These are phyloP conservation scores for Malus hybrid DNA, from an alignment of 331 rosid genomes.

Conservation along the genomic window DNA sequence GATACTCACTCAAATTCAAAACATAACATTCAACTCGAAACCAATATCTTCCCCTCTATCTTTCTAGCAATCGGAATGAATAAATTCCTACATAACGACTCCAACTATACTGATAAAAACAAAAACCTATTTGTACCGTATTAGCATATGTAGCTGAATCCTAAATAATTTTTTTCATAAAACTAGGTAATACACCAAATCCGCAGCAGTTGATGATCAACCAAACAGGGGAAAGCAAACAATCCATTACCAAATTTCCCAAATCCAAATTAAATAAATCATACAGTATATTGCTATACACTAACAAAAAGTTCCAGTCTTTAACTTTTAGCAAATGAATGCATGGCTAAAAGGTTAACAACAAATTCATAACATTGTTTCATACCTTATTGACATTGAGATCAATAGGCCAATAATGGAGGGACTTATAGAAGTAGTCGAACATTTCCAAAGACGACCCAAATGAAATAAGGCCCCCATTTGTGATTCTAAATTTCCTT, in stretches of 20 bases:
- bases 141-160: too few species aligned
- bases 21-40: too few species aligned
- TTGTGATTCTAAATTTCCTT: too few species aligned
- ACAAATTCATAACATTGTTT: neutral
- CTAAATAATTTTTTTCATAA: too few species aligned
- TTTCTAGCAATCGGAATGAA: too few species aligned
- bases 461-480: slow-evolving; percentile 8
- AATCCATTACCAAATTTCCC: neutral
- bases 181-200: neutral
- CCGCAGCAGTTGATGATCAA: neutral
- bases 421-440: slow-evolving; percentile 61
- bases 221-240: neutral
- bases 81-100: too few species aligned
- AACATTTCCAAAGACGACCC: slow-evolving; percentile 62
- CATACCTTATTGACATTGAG: slow-evolving; percentile 67
- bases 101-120: too few species aligned
- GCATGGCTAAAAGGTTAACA: neutral
- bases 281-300: neutral
- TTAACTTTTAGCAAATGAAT: neutral
- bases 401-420: slow-evolving; percentile 67
- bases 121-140: too few species aligned
- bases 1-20: too few species aligned
- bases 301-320: neutral
- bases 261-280: neutral
- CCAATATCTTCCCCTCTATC: too few species aligned